Conservation (phyloP, 2,329 filamentous ascomycete genomes). For the Pseudocercospora fijiensis region DNA sequence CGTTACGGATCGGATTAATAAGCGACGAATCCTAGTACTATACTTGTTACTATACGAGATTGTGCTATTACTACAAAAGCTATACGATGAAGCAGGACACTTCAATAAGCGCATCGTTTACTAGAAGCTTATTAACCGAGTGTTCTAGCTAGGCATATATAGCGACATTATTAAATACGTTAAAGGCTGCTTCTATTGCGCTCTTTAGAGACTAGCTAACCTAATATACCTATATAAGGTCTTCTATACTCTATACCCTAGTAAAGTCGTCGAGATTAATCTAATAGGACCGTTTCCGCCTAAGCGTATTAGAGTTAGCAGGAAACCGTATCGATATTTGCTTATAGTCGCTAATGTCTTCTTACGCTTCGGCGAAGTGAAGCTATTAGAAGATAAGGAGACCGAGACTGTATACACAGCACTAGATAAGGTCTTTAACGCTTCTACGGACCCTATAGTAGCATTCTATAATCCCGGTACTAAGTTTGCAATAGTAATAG, state of each 20-base stretch:
- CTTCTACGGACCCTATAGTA: neutral
- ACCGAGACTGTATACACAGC: neutral
- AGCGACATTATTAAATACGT: constrained; percentile 1
- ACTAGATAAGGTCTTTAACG: neutral
- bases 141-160: constrained; percentile 2
- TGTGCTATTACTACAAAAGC: neutral
- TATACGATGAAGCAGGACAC: neutral
- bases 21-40: no score
- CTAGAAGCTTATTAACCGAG: neutral
- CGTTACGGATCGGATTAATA: neutral
- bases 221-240: neutral
- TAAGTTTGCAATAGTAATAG: neutral
- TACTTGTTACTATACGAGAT: neutral
- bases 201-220: neutral
- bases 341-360: neutral
- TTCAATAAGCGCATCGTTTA: neutral
- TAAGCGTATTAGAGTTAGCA: neutral
- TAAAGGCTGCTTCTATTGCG: neutral
- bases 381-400: neutral
- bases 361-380: neutral
- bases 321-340: neutral
- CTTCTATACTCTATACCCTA: neutral
- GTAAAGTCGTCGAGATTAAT: neutral
- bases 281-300: neutral
- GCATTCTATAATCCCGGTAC: neutral